Conservation (phyloP, 202 grass and related monocot genomes). For the Hordeum pubiflorum region DNA sequence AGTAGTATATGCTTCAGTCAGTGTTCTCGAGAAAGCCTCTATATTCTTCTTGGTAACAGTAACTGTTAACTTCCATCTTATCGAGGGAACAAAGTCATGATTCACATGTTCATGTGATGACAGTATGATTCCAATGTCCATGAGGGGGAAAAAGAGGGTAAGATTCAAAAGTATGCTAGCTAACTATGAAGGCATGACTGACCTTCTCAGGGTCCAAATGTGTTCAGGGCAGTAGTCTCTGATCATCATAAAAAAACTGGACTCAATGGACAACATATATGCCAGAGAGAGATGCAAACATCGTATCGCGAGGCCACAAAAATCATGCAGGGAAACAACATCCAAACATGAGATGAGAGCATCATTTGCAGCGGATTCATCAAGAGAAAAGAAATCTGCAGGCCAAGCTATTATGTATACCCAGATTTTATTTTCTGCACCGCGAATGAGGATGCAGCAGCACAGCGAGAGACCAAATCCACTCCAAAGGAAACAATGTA, state of each 20-base stretch:
- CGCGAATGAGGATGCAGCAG: slow-evolving; percentile 10
- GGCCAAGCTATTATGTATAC: slow-evolving; percentile 5
- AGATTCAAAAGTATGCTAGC: neutral
- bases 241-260: neutral
- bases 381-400: slow-evolving; percentile 5
- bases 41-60: slow-evolving; percentile 34
- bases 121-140: neutral
- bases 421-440: neutral
- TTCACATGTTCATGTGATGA: neutral
- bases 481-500: slow-evolving; percentile 16
- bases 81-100: slow-evolving; percentile 13
- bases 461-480: slow-evolving; percentile 6
- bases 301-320: neutral
- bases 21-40: slow-evolving; percentile 26
- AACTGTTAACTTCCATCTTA: slow-evolving; percentile 13
- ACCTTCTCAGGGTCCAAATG: neutral
- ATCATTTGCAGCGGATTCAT: slow-evolving; percentile 3
- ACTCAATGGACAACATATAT: neutral
- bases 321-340: neutral
- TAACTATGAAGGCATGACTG: neutral
- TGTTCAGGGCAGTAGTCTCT: neutral
- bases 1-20: neutral
- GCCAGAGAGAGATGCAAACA: neutral
- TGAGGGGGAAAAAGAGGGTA: neutral
- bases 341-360: neutral